These are phyloP conservation scores for Schizosaccharomyces japonicus DNA, from an alignment of 805 yeast species.

Conservation along the genomic window DNA sequence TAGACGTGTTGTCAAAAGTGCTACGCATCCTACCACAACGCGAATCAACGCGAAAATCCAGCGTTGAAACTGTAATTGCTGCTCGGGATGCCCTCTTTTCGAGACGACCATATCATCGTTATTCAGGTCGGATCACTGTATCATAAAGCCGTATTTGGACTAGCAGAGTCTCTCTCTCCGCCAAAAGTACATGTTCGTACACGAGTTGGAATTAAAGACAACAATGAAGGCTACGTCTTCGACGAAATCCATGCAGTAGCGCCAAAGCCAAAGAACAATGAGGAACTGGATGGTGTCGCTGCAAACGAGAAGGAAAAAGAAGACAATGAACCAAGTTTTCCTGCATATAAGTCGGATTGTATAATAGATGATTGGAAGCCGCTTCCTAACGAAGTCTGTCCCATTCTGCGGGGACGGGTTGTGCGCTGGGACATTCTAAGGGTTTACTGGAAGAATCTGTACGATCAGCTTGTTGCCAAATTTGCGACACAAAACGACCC, in stretches of 20 bases:
- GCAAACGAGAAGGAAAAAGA: not conserved
- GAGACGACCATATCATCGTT: constrained; percentile 3
- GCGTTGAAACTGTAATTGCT: no score
- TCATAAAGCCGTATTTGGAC: not conserved
- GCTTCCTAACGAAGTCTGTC: not conserved
- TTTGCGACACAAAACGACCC: not conserved
- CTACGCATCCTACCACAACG: no score
- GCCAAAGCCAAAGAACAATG: not conserved
- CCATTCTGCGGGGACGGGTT: not conserved
- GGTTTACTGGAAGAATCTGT: constrained; percentile 1
- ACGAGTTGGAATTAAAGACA: constrained; percentile 1
- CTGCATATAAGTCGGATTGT: not conserved
- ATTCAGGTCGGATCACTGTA: constrained; percentile 1
- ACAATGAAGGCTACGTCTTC: not conserved
- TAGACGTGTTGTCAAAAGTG: no score
- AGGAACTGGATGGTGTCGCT: not conserved
- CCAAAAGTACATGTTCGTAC: not conserved
- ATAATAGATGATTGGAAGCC: not conserved
- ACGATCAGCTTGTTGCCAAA: not conserved
- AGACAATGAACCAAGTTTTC: not conserved
- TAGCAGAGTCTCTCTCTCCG: not conserved
- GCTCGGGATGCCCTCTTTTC: constrained; percentile 1
- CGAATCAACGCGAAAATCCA: no score
- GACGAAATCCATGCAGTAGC: not conserved
- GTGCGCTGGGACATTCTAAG: not conserved